Evolutionary conservation across 768 basidiomycete species (phyloP).

Genomic region (Naganishia friedmannii): DNA sequence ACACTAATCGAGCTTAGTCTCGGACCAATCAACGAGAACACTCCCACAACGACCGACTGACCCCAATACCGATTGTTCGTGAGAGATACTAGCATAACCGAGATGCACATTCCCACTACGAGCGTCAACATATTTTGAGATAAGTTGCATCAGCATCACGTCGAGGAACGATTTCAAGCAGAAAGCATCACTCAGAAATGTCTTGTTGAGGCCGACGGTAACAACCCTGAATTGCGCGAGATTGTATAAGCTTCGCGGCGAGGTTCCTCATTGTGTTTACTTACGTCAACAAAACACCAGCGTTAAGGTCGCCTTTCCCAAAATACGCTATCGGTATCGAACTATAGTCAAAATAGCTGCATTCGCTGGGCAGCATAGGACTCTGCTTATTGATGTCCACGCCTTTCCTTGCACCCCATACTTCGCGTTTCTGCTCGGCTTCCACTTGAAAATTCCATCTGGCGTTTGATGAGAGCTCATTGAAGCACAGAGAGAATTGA

Average conservation of each 20-base stretch:
- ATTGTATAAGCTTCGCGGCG: no score
- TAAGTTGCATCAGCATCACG: neutral
- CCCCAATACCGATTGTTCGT: constrained; percentile 8
- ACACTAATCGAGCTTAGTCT: constrained; percentile 9
- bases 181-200: neutral
- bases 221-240: neutral
- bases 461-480: neutral
- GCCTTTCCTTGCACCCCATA: neutral
- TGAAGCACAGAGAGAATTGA: constrained; percentile 2
- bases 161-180: neutral
- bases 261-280: neutral
- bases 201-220: constrained; percentile 9
- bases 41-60: neutral
- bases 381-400: neutral
- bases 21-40: constrained; percentile 6
- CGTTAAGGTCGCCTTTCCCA: neutral
- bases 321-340: neutral
- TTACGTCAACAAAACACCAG: neutral
- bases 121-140: neutral
- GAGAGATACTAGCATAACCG: constrained; percentile 3
- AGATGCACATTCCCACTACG: constrained; percentile 5
- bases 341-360: constrained; percentile 6
- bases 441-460: constrained; percentile 3
- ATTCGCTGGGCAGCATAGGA: neutral
- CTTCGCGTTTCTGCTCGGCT: no score